phyloP scores from a whole-genome alignment of 2,329 filamentous ascomycete species.

The Paracoccidioides brasiliensis region DNA sequence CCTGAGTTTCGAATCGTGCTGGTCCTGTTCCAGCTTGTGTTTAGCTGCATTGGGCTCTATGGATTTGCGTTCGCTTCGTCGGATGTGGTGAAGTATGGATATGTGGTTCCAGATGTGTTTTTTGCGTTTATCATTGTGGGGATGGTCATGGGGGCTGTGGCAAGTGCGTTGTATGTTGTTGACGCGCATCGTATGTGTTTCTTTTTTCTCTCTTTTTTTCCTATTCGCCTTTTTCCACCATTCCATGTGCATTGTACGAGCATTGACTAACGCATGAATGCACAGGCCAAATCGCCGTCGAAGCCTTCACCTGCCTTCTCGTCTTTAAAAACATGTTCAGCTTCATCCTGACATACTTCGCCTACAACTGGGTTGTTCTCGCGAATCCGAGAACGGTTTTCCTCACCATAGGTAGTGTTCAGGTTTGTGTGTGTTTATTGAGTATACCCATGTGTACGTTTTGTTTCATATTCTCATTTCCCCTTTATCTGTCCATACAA shows the following conservation, averaged over 20 bases:
- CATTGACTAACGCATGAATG: constrained; percentile 7
- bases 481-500: neutral
- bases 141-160: constrained; percentile 85
- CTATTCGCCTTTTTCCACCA: neutral
- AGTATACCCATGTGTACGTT: constrained; percentile 69
- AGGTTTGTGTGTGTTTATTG: constrained; percentile 61
- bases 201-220: constrained; percentile 2
- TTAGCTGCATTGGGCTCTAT: constrained; percentile 66
- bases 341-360: constrained; percentile 70
- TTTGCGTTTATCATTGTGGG: constrained; percentile 74
- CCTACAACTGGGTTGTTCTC: constrained; percentile 66
- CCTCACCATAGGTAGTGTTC: constrained; percentile 58
- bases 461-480: neutral
- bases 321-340: constrained; percentile 94
- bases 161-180: constrained; percentile 75
- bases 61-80: constrained; percentile 67
- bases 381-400: constrained; percentile 49
- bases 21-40: constrained; percentile 66
- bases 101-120: constrained; percentile 64
- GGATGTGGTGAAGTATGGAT: constrained; percentile 50
- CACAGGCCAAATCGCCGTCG: constrained; percentile 62
- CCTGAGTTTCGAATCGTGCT: constrained; percentile 81
- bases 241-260: neutral
- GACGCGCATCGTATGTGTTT: constrained; percentile 69
- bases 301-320: constrained; percentile 78